These are phyloP conservation scores for Solanum sejunctum DNA, from an alignment of 257 asterid genomes.

Conservation along the genomic window DNA sequence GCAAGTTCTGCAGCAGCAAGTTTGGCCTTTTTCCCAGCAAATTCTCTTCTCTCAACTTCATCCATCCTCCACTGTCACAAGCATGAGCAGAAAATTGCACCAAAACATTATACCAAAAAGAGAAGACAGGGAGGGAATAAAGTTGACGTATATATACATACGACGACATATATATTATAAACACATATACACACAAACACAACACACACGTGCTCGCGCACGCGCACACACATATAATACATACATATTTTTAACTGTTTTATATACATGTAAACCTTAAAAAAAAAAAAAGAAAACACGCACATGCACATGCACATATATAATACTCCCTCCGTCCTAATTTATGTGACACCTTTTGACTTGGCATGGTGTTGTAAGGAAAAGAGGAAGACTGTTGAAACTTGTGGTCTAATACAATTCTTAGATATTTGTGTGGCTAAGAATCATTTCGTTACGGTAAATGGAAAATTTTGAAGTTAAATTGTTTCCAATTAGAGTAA, in stretches of 20 bases:
- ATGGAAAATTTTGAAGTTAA: too few species aligned
- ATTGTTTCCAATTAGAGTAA: too few species aligned
- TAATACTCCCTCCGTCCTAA: too few species aligned
- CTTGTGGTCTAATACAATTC: too few species aligned
- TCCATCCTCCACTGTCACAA: constrained; percentile 67
- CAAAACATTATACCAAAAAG: constrained; percentile 4
- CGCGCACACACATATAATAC: too few species aligned
- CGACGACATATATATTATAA: background rate
- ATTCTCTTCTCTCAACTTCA: constrained; percentile 83
- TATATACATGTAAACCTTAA: background rate
- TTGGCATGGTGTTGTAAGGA: too few species aligned
- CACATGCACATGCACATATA: background rate
- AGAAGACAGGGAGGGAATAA: background rate
- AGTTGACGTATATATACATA: background rate
- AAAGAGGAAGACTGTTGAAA: too few species aligned
- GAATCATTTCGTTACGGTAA: too few species aligned
- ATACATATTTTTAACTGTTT: too few species aligned
- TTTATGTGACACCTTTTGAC: too few species aligned
- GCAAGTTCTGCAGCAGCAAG: constrained; percentile 99
- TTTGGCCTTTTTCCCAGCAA: constrained; percentile 89
- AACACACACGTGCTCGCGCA: too few species aligned
- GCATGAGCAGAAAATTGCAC: constrained; percentile 3
- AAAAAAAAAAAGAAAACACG: background rate
- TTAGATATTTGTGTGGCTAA: too few species aligned
- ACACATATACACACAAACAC: background rate